Conservation (phyloP, 306 rosid genomes). For the Castanea sativa region DNA sequence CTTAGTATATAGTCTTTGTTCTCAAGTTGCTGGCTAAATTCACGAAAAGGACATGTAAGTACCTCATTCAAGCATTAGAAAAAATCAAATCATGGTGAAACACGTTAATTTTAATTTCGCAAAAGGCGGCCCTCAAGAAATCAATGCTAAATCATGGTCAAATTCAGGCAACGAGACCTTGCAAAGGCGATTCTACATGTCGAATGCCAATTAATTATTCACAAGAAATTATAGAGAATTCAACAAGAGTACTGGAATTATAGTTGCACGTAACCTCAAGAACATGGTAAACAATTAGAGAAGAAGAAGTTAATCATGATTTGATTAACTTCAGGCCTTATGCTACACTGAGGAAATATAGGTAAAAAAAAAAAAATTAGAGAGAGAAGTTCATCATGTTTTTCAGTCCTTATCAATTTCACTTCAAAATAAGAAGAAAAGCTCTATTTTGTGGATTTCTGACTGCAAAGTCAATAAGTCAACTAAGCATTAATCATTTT, state of each 20-base stretch:
- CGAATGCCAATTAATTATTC: not conserved
- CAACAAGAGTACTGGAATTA: not conserved
- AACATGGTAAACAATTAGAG: not conserved
- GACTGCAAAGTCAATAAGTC: too few species aligned
- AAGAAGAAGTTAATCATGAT: too few species aligned
- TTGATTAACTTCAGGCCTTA: not conserved
- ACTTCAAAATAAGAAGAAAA: too few species aligned
- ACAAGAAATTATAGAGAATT: not conserved
- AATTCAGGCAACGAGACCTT: too few species aligned
- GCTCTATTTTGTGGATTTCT: too few species aligned
- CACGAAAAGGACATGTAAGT: too few species aligned
- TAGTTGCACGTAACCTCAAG: not conserved
- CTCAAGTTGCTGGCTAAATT: too few species aligned
- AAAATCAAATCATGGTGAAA: not conserved
- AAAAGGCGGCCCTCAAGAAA: not conserved
- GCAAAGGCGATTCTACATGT: not conserved
- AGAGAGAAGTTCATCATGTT: not conserved
- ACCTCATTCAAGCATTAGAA: too few species aligned
- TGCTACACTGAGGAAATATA: not conserved
- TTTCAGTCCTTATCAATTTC: not conserved
- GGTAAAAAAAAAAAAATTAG: rapidly evolving
- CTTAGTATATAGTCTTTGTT: not conserved
- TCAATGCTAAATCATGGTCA: not conserved
- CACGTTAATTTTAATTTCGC: not conserved
- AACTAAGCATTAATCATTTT: too few species aligned